These are phyloP conservation scores for Oryza nivara DNA, from an alignment of 176 grass and related monocot genomes.

Conservation along the genomic window DNA sequence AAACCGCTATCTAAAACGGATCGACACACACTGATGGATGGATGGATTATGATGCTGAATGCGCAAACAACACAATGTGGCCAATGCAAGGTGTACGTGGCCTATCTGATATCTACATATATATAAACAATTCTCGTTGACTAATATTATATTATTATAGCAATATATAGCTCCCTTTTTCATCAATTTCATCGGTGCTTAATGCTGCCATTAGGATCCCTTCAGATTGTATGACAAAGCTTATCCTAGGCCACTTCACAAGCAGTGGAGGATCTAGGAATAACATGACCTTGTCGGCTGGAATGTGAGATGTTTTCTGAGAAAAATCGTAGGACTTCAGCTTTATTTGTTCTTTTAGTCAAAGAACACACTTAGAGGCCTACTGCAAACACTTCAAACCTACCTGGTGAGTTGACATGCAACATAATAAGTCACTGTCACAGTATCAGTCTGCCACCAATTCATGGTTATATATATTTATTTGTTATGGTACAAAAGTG, in stretches of 20 bases:
- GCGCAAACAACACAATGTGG: background rate
- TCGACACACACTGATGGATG: background rate
- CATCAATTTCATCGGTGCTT: constrained; percentile 6
- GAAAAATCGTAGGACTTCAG: constrained; percentile 30
- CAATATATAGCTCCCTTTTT: background rate
- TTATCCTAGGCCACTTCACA: constrained; percentile 33
- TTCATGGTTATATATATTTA: background rate
- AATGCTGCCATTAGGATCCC: constrained; percentile 25
- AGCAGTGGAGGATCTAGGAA: constrained; percentile 2
- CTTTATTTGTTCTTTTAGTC: constrained; percentile 37
- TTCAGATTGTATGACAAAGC: background rate
- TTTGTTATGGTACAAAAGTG: background rate
- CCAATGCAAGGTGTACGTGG: constrained; percentile 12
- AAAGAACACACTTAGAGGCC: background rate
- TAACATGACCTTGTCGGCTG: constrained; percentile 30
- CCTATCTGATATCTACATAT: constrained; percentile 18
- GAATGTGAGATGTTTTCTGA: background rate
- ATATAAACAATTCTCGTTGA: background rate
- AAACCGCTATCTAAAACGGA: background rate
- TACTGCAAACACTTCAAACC: background rate
- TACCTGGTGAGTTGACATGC: background rate
- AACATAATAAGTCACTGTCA: background rate
- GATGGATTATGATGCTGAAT: background rate
- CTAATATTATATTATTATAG: no score
- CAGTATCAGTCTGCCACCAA: background rate